phyloP scores from a whole-genome alignment of 768 basidiomycete genomes.

The Asterophora parasitica region DNA sequence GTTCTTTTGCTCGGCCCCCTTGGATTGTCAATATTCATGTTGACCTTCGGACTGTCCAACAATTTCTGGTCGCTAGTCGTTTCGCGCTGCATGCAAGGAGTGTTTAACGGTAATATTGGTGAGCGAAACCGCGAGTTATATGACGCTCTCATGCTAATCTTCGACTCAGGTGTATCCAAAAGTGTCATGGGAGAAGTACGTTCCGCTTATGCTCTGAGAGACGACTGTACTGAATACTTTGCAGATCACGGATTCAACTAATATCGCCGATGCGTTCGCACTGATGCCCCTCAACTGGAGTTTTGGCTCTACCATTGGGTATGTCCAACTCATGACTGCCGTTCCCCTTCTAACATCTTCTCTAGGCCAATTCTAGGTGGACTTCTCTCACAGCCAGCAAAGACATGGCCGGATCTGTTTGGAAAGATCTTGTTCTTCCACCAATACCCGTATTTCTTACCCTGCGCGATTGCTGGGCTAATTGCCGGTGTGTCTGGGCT shows the following conservation, averaged over 20 bases:
- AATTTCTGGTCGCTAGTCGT: constrained; percentile 18
- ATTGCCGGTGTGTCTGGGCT: constrained; percentile 17
- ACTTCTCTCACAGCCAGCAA: constrained; percentile 25
- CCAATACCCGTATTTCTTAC: constrained; percentile 32
- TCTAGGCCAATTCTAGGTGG: constrained; percentile 49
- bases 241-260: constrained; percentile 25
- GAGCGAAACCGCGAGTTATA: constrained; percentile 4
- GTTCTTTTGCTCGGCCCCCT: constrained; percentile 29
- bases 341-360: not conserved
- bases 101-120: constrained; percentile 28
- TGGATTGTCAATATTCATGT: constrained; percentile 27
- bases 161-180: constrained; percentile 15
- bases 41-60: constrained; percentile 31
- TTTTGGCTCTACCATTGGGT: constrained; percentile 23
- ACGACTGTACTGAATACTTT: not conserved
- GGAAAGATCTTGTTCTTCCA: constrained; percentile 24
- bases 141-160: not conserved
- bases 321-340: not conserved
- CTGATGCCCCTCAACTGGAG: constrained; percentile 26
- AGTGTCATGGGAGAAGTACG: constrained; percentile 18
- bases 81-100: constrained; percentile 13
- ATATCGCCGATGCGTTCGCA: constrained; percentile 24
- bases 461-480: constrained; percentile 20
- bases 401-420: constrained; percentile 25
- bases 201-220: not conserved